Evolutionary conservation across 164 flowering plant species (phyloP).

Genomic region (Nymphaea colorata): DNA sequence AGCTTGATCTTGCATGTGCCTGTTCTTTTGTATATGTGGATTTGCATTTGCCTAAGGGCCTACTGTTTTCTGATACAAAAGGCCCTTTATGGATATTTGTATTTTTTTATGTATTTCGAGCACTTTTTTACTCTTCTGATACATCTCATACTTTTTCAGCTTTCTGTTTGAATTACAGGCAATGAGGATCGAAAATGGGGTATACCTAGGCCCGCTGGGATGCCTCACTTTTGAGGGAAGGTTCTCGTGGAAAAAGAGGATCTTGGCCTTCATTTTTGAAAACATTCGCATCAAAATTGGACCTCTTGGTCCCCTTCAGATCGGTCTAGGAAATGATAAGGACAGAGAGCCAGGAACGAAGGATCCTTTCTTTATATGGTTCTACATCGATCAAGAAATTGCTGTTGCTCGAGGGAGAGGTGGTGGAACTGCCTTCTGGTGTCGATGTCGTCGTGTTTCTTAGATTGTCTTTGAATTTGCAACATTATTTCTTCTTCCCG

Average conservation of each 20-base stretch:
- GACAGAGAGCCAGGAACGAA: constrained; percentile 68
- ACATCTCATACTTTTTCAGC: no score
- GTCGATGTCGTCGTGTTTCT: constrained; percentile 52
- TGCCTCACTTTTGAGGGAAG: constrained; percentile 73
- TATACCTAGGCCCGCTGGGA: constrained; percentile 77
- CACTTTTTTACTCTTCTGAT: no score
- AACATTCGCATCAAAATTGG: constrained; percentile 69
- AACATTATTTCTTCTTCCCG: neutral
- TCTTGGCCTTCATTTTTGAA: constrained; percentile 79
- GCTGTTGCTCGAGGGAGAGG: constrained; percentile 88
- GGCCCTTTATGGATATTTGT: no score
- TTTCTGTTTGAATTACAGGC: constrained; percentile 26
- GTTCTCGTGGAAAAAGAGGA: constrained; percentile 78
- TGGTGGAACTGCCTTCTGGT: constrained; percentile 97
- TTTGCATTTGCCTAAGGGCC: no score
- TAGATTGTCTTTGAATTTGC: neutral
- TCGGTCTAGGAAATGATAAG: constrained; percentile 36
- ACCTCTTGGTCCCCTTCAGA: constrained; percentile 57
- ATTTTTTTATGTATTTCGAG: no score
- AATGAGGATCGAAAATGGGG: constrained; percentile 86
- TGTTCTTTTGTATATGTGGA: no score
- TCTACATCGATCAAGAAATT: constrained; percentile 83
- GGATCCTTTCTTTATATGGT: constrained; percentile 91
- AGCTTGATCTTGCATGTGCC: no score
- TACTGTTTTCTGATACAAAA: no score